Evolutionary conservation across 2,329 filamentous ascomycete genomes (phyloP), one percentile per base, ranked within the genome.

Genomic region (Biscogniauxia sp.): DNA sequence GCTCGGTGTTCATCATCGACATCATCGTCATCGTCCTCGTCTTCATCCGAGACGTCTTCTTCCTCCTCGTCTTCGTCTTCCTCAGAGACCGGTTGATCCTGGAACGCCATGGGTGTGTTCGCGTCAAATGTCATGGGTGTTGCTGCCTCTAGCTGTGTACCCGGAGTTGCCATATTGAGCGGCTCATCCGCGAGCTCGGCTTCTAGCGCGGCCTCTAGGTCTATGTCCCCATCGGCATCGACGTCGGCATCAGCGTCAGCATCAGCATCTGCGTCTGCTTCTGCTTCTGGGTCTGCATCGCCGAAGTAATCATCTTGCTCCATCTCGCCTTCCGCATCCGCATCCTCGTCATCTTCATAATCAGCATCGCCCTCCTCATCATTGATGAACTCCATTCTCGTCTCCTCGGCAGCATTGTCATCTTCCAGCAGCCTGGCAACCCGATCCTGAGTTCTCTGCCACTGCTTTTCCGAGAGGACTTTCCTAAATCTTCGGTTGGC

Each of bases 401-500:
- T 85, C 20, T 83, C 83, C 1, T 81, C 65, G 4, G 87, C 84
- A 49, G 82, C 81, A 56, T 83, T 81, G 68, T 97, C 93, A 50
- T 88, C 86, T 52, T 83, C 82, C 3, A 96, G 80, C 37, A 96
- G 78, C 52, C 88, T 83, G 64, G 92, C 87, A 37, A 96, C 91
- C 67, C 91, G 86, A 59, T 88, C 86, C 71, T 96, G 92, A 55
- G 94, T 92, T 67, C 92, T 89, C 72, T 94, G 89, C 64, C 95
- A 93, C 65, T 93, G 91, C 61, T 92, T 88, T 60, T 93, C 88
- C 62, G 88, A 92, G 57, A 94, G 85, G 2, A 92, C 88, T 72
- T 93, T 93, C 60, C 92, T 86, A 76, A 96, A 96, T 32, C 93
- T 85, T 26, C 91, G 86, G 73, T 92, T 92, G 51, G 91, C 83